phyloP scores from a whole-genome alignment of 495 filamentous ascomycete genomes.

The Daldinia decipiens region DNA sequence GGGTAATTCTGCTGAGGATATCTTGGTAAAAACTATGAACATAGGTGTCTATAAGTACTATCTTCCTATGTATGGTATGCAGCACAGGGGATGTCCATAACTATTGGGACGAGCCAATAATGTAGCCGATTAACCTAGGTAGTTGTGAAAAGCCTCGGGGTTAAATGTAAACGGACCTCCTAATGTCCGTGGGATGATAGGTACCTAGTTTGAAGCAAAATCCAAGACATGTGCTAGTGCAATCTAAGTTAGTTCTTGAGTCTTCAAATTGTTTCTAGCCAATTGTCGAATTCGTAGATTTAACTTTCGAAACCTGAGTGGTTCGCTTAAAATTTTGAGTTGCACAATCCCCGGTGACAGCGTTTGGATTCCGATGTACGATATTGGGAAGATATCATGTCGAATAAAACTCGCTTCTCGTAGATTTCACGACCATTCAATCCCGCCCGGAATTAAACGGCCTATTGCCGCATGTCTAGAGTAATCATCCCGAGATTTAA shows the following conservation, averaged over 20 bases:
- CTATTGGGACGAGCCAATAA: not conserved
- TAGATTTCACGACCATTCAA: not conserved
- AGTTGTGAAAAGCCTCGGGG: not conserved
- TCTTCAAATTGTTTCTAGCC: too few species aligned
- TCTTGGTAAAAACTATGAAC: not conserved
- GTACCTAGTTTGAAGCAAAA: too few species aligned
- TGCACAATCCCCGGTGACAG: too few species aligned
- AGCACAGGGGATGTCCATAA: too few species aligned
- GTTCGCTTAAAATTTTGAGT: too few species aligned
- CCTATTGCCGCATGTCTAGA: not conserved
- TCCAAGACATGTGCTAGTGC: too few species aligned
- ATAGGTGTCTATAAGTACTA: not conserved
- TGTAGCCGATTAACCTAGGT: not conserved
- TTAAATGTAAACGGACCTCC: not conserved
- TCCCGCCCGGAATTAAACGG: not conserved
- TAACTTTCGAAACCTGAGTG: too few species aligned
- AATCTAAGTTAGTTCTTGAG: too few species aligned
- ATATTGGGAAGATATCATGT: too few species aligned
- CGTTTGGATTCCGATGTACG: too few species aligned
- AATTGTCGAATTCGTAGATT: too few species aligned
- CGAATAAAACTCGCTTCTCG: too few species aligned
- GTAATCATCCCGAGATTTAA: not conserved
- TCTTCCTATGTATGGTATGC: not conserved
- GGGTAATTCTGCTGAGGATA: not conserved
- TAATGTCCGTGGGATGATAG: not conserved